Percentiles rank a stretch among this genome's conserved stretches.
Conservation (phyloP, 345 rosid genomes). For the Sapria himalayana region DNA sequence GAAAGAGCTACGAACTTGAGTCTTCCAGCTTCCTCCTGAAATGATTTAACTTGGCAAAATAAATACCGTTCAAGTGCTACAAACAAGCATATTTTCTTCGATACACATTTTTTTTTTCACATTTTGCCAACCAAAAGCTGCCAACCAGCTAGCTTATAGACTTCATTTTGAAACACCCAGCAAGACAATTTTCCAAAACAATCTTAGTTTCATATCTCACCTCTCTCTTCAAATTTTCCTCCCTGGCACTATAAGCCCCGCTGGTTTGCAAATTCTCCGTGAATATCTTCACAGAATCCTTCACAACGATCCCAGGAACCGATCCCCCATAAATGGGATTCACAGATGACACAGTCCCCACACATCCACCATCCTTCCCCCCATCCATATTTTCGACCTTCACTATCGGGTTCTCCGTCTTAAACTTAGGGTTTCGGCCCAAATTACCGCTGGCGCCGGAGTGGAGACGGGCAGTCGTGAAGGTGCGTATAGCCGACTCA, state of each 20-base stretch:
- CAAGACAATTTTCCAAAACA: too few relatives aligned
- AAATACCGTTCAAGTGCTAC: neutral
- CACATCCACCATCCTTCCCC: constrained; percentile 32
- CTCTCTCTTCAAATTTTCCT: constrained; percentile 81
- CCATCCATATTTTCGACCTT: constrained; percentile 62
- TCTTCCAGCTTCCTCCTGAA: constrained; percentile 78
- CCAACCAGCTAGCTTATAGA: too few relatives aligned
- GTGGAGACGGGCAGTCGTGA: constrained; percentile 74
- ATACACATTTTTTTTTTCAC: too few relatives aligned
- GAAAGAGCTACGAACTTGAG: constrained; percentile 67
- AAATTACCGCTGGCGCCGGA: constrained; percentile 17
- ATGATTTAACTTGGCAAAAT: too few relatives aligned
- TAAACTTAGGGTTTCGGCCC: constrained; percentile 40
- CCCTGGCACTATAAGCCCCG: constrained; percentile 94
- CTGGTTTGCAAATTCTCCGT: constrained; percentile 88
- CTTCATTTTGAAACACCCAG: too few relatives aligned
- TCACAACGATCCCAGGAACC: constrained; percentile 26
- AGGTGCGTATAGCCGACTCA: constrained; percentile 69
- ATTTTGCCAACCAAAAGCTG: too few relatives aligned
- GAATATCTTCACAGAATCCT: constrained; percentile 59
- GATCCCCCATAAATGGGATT: constrained; percentile 26
- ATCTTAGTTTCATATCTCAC: too few relatives aligned
- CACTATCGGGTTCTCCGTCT: constrained; percentile 39
- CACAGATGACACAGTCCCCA: constrained; percentile 14
- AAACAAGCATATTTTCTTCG: too few relatives aligned